Evolutionary conservation across 2,329 filamentous ascomycete genomes (phyloP).

Genomic region (Pyrenochaeta sp.): DNA sequence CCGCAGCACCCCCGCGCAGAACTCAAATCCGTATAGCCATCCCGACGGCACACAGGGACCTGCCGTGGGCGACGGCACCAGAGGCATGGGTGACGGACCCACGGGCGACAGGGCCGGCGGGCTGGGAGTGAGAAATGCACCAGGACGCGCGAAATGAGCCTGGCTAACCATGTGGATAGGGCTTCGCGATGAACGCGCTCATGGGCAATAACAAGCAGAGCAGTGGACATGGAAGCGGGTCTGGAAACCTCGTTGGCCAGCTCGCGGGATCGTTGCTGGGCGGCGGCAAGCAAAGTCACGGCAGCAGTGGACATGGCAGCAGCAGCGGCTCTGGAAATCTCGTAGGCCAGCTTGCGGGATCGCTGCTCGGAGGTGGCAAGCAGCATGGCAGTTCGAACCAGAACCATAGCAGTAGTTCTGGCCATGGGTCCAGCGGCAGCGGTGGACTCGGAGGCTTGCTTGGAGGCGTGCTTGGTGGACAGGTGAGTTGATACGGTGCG

Average conservation of each 20-base stretch:
- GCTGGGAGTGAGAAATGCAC: conserved; percentile 63
- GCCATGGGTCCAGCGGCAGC: conserved; percentile 22
- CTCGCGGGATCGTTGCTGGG: conserved; percentile 59
- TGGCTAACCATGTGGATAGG: conserved; percentile 53
- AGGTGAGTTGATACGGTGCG: conserved; percentile 31
- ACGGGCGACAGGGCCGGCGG: conserved; percentile 64
- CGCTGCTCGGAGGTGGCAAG: conserved; percentile 49
- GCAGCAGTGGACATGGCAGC: conserved; percentile 36
- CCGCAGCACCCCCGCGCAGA: conserved; percentile 51
- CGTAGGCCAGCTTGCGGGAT: conserved; percentile 64
- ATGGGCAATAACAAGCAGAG: conserved; percentile 46
- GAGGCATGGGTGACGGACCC: conserved; percentile 59
- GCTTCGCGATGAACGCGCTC: conserved; percentile 67
- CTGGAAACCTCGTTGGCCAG: conserved; percentile 58
- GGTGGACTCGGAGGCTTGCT: conserved; percentile 38
- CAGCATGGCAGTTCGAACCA: conserved; percentile 52
- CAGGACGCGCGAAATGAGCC: conserved; percentile 7
- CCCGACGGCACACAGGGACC: conserved; percentile 52
- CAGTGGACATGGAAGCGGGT: conserved; percentile 38
- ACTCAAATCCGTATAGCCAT: conserved; percentile 69
- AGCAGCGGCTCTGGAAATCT: conserved; percentile 48
- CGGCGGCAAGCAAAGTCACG: conserved; percentile 44
- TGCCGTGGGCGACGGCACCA: conserved; percentile 52
- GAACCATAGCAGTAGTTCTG: conserved; percentile 53
- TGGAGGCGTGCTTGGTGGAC: conserved; percentile 46